Percentiles rank a stretch among this genome's conserved stretches.
Conservation (phyloP, 2,329 filamentous ascomycete genomes). For the Dendrostoma leiphaemia region DNA sequence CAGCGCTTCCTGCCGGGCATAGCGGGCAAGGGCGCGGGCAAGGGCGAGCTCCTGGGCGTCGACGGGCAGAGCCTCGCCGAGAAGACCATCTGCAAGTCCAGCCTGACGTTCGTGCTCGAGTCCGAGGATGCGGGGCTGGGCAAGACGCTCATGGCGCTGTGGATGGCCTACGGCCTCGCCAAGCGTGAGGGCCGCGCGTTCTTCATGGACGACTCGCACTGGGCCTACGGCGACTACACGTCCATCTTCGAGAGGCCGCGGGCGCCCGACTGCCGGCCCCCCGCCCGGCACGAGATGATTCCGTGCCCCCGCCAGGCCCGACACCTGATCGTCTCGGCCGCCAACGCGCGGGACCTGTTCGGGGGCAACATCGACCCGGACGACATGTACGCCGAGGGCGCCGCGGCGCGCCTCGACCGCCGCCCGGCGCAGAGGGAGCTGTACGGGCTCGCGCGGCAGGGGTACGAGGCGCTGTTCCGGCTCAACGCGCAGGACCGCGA, state of each 20-base stretch:
- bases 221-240: slow-evolving; percentile 76
- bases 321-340: slow-evolving; percentile 71
- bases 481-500: slow-evolving; percentile 62
- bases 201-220: slow-evolving; percentile 81
- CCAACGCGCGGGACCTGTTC: slow-evolving; percentile 65
- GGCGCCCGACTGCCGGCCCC: slow-evolving; percentile 63
- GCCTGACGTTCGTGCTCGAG: slow-evolving; percentile 77
- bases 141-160: slow-evolving; percentile 72
- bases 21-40: slow-evolving; percentile 26
- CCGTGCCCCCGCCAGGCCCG: slow-evolving; percentile 75
- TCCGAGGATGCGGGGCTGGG: slow-evolving; percentile 74
- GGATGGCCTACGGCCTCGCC: slow-evolving; percentile 81
- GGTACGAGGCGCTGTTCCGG: slow-evolving; percentile 73
- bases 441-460: slow-evolving; percentile 65
- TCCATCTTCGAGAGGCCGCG: slow-evolving; percentile 71
- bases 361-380: slow-evolving; percentile 38
- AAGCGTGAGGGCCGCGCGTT: slow-evolving; percentile 72
- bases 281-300: slow-evolving; percentile 71
- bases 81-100: slow-evolving; percentile 62
- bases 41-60: slow-evolving; percentile 45
- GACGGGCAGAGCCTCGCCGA: slow-evolving; percentile 41
- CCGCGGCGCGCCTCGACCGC: slow-evolving; percentile 45
- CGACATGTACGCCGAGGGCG: slow-evolving; percentile 49
- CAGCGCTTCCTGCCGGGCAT: slow-evolving; percentile 57
- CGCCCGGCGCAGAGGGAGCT: slow-evolving; percentile 57